A percentile compares a stretch with the other conserved stretches of the same genome.
Conservation (phyloP, 176 grass and related monocot genomes). For the Oryza coarctata region DNA sequence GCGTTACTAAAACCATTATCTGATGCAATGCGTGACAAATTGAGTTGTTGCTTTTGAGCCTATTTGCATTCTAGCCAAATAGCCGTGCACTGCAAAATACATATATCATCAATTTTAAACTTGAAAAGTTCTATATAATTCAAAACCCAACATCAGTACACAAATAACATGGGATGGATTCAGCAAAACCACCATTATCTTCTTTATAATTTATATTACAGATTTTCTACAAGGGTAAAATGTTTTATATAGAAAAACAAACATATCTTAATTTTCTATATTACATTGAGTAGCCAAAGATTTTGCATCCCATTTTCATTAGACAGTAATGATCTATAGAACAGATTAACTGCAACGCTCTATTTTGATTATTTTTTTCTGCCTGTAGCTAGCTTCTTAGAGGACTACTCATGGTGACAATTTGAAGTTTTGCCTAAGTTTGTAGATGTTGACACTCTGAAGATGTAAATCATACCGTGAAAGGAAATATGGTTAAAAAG, state of each 20-base stretch:
- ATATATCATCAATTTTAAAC: too few relatives aligned
- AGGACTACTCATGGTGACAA: slow-evolving; percentile 10
- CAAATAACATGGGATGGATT: too few relatives aligned
- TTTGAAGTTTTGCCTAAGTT: slow-evolving; percentile 22
- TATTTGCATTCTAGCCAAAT: too few relatives aligned
- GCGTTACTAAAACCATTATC: background rate
- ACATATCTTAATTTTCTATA: background rate
- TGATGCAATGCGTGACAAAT: background rate
- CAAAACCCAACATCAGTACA: too few relatives aligned
- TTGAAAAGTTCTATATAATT: too few relatives aligned
- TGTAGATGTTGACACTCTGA: slow-evolving; percentile 3
- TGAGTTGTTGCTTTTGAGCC: background rate
- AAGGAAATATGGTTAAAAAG: slow-evolving; percentile 3
- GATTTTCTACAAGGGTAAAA: background rate
- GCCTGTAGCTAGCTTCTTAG: slow-evolving; percentile 12
- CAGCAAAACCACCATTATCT: too few relatives aligned
- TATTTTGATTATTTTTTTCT: slow-evolving; percentile 13
- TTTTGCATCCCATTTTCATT: background rate
- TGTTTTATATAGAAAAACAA: background rate
- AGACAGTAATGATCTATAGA: background rate
- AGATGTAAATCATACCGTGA: background rate
- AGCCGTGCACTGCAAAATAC: too few relatives aligned
- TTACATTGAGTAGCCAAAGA: background rate
- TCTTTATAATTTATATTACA: background rate
- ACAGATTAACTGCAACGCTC: background rate